Evolutionary conservation across 345 rosid species (phyloP).

Genomic region (Eucalyptus erythrocorys): DNA sequence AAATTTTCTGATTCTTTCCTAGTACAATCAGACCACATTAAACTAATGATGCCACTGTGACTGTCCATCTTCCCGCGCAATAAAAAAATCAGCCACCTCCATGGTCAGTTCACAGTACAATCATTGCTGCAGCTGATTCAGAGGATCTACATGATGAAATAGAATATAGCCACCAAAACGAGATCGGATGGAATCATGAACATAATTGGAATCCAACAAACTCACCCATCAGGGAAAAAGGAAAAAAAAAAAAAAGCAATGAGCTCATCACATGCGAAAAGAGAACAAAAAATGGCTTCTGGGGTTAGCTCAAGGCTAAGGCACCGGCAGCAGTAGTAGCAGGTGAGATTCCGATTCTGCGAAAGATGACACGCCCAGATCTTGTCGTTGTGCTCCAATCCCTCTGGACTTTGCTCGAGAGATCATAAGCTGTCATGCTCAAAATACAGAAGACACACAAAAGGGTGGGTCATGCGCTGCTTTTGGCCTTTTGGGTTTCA

Average conservation of each 20-base stretch:
- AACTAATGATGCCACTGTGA: not conserved
- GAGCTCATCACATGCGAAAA: not conserved
- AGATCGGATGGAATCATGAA: not conserved
- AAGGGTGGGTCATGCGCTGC: not conserved
- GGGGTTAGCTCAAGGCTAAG: not conserved
- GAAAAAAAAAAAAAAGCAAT: not conserved
- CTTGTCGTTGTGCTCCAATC: not conserved
- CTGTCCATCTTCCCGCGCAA: not conserved
- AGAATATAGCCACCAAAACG: not conserved
- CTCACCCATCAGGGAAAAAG: not conserved
- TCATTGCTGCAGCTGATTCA: not conserved
- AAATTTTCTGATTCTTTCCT: not conserved
- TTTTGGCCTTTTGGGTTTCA: not conserved
- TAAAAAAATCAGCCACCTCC: not conserved
- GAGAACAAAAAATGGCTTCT: not conserved
- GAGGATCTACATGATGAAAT: not conserved
- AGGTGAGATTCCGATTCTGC: not conserved
- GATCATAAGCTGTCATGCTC: not conserved
- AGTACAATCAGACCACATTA: not conserved
- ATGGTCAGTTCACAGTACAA: not conserved
- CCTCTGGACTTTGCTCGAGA: not conserved
- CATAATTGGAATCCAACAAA: not conserved
- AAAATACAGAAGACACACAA: not conserved
- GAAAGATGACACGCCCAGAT: not conserved
- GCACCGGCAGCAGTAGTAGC: not conserved